Base-by-base conservation (phyloP, 1,139 yeast genomes). In the Kluyveromyces sp. region DNA sequence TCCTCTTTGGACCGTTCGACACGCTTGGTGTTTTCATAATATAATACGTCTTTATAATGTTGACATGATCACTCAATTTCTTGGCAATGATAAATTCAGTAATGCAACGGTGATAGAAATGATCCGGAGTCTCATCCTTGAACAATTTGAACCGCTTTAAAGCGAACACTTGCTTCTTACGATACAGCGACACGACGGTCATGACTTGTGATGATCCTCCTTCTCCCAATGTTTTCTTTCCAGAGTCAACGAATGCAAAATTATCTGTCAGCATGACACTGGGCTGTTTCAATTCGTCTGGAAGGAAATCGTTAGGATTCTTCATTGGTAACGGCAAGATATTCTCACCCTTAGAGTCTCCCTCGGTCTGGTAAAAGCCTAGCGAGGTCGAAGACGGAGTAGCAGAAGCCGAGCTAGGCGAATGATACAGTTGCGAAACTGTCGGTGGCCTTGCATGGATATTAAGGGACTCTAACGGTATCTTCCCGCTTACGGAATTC, bases 131-230 rank as follows among this genome's bases (percentile, higher is more conserved):
- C 60, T 83, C 94, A 42, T 75, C 73, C 19, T 70, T 61, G 45
- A 83, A 72, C 39, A 82, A 62, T n/a, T 75, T 69, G 55, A 83
- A 79, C 58, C 77, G 78, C 61, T 83, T 83, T 54, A 83, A 67
- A 0, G 89, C 92, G 63, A 57, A 73, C 2, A 64, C 62, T 45
- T 72, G 71, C 39, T 56, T 55, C 39, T 46, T 48, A 33, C 50
- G 47, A 37, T 47, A 57, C 46, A 70, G 69, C 43, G 75, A 70
- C 45, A 71, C 67, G 13, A 78, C 70, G 25, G 73, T 64, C 41
- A 80, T 64, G 20, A 83, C 92, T 45, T 78, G 80, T 3, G 85
- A 75, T 12, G 85, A 77, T 2, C 89, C 89, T 40, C 94, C 94
- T 45, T 74, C 74, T 8, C 92, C 94, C 47, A 83, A 61, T 43